Conservation (phyloP, 2,329 filamentous ascomycete species). For the Beauveria bassiana region DNA sequence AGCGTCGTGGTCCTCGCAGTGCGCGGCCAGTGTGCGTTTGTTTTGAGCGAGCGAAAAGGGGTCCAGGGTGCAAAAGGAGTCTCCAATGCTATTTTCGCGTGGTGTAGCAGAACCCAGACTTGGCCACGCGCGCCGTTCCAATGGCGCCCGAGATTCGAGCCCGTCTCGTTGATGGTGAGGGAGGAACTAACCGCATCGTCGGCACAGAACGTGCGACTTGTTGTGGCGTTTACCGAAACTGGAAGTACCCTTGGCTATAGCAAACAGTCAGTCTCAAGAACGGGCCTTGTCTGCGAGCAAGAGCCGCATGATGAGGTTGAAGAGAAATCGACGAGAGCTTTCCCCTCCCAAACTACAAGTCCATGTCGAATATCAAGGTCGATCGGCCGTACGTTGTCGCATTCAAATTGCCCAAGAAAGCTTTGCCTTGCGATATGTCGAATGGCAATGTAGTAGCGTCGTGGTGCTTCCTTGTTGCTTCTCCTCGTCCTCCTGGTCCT, state of each 20-base stretch:
- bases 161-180: background rate
- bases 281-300: background rate
- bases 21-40: background rate
- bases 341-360: background rate
- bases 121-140: background rate
- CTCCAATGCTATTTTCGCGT: too few species aligned
- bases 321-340: conserved; percentile 1
- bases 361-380: background rate
- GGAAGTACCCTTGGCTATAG: conserved; percentile 49
- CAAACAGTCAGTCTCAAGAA: conserved; percentile 14
- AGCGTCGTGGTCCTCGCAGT: too few species aligned
- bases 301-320: background rate
- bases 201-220: conserved; percentile 97
- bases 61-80: too few species aligned
- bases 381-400: background rate
- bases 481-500: background rate
- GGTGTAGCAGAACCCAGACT: background rate
- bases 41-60: background rate
- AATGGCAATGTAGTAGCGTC: background rate
- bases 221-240: conserved; percentile 69
- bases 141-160: background rate
- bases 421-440: background rate
- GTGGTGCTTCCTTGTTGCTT: background rate
- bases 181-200: conserved; percentile 81
- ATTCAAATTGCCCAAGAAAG: too few species aligned